Base-by-base conservation (phyloP, 2,329 filamentous ascomycete genomes). In the Colletotrichum lupini region DNA sequence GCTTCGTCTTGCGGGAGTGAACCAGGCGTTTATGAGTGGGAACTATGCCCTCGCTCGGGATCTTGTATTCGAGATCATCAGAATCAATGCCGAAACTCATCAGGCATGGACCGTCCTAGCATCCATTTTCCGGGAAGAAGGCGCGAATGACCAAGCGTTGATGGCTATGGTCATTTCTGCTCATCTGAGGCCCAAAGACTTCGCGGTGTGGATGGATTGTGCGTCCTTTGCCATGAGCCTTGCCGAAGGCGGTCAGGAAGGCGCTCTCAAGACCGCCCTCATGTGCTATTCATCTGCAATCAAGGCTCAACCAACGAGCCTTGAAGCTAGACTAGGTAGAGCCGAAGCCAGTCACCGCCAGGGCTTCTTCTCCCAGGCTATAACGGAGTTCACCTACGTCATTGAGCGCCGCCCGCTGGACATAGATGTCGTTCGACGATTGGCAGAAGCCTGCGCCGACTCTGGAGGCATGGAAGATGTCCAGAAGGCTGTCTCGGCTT, bases 81-180 rank as follows among this genome's bases (percentile, higher is more conserved):
- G 91, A 63, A 91, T 93, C 78, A 93, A 93, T 75, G 90, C 90
- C 24, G 91, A 92, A 79, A 92, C 90, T 1, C 87, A 91, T 74
- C 87, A 90, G 76, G 91, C 92, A 28, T 93, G 91, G 91, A 88
- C 86, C 16, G 84, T 92, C 14, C 80, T 93, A 58, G 87, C 89
- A 0, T 88, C 89, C 3, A 89, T 92, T 66, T 90, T 90, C 76
- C 84, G 88, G 71, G 91, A 92, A 78, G 86, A 89, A 70, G 89
- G 89, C 2, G 86, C 91, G 59, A 82, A 84, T 28, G 85, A 88
- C 72, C 87, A 90, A 73, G 89, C 90, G 8, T 83, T 92, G 63
- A 88, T 88, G 75, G 88, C 90, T 57, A 87, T 89, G 81, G 85
- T 92, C 49, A 89, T 90, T 76, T 90, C 91, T 56, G 90, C 91